Conservation (phyloP, 345 rosid species). For the Melaleuca alternifolia region DNA sequence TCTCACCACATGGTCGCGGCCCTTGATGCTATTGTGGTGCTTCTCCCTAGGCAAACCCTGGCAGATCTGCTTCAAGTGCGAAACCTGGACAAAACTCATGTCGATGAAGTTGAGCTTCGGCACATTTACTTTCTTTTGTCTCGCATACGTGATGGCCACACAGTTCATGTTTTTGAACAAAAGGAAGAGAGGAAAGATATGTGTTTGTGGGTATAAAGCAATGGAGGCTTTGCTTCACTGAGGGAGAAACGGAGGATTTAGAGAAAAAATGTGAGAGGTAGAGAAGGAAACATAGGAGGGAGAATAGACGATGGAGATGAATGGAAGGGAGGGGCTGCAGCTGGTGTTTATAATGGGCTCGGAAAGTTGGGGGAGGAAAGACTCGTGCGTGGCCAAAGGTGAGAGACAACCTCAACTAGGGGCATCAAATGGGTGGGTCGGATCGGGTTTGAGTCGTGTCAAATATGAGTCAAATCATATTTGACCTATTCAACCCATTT, state of each 20-base stretch:
- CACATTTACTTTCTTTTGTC: slow-evolving; percentile 15
- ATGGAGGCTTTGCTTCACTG: not conserved
- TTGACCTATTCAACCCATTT: too few relatives aligned
- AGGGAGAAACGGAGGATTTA: slow-evolving; percentile 2
- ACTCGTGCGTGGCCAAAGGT: too few relatives aligned
- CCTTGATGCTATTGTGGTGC: not conserved
- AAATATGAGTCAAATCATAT: too few relatives aligned
- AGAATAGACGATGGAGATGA: slow-evolving; percentile 15
- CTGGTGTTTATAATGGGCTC: slow-evolving; percentile 24
- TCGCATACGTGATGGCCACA: not conserved
- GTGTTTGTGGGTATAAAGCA: not conserved
- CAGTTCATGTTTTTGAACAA: not conserved
- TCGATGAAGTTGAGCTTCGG: slow-evolving; percentile 30
- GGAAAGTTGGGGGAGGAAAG: not conserved
- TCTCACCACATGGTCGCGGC: slow-evolving; percentile 20
- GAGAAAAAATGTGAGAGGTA: not conserved
- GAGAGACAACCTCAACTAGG: too few relatives aligned
- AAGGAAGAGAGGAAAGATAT: not conserved
- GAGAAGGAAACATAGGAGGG: slow-evolving; percentile 1
- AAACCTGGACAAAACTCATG: slow-evolving; percentile 23
- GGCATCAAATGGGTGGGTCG: too few relatives aligned
- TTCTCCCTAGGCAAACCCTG: slow-evolving; percentile 12
- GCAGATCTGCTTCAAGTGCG: not conserved
- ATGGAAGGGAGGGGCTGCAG: not conserved
- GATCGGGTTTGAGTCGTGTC: too few relatives aligned